Conservation (phyloP, 768 basidiomycete species). For the Cubamyces sp. region DNA sequence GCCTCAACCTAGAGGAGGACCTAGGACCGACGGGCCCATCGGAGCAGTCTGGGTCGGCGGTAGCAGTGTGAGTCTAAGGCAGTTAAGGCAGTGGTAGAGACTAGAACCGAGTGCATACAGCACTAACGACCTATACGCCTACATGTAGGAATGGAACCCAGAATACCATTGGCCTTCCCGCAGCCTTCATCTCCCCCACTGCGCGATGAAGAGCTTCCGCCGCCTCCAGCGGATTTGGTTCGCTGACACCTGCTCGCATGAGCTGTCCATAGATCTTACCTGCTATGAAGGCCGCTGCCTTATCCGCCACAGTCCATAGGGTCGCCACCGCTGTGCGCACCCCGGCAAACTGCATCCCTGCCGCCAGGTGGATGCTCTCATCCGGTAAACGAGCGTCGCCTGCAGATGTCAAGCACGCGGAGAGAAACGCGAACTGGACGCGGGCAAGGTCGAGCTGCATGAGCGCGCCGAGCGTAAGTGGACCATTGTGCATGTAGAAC, state of each 20-base stretch:
- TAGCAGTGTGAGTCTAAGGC: too few relatives aligned
- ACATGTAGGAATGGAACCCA: constrained; percentile 13
- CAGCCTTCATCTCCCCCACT: not conserved
- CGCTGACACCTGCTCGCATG: not conserved
- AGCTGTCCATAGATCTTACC: constrained; percentile 14
- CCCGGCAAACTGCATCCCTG: constrained; percentile 25
- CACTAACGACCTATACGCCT: not conserved
- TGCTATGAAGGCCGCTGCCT: constrained; percentile 8
- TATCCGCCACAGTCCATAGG: constrained; percentile 22
- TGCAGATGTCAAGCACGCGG: constrained; percentile 8
- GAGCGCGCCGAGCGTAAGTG: constrained; percentile 3
- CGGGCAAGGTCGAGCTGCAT: constrained; percentile 9
- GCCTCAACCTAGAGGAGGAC: too few relatives aligned
- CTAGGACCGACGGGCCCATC: too few relatives aligned
- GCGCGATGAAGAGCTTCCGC: constrained; percentile 10
- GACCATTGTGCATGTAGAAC: constrained; percentile 5
- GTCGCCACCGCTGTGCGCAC: constrained; percentile 19
- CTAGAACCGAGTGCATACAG: too few relatives aligned
- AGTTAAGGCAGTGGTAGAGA: too few relatives aligned
- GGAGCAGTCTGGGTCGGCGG: too few relatives aligned
- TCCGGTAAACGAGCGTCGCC: constrained; percentile 9
- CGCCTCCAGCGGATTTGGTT: constrained; percentile 3
- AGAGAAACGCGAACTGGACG: constrained; percentile 13
- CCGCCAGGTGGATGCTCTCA: constrained; percentile 24
- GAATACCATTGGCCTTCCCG: not conserved